These are phyloP conservation scores for Saturnispora serradocipensis DNA, from an alignment of 805 yeast species.

Conservation along the genomic window DNA sequence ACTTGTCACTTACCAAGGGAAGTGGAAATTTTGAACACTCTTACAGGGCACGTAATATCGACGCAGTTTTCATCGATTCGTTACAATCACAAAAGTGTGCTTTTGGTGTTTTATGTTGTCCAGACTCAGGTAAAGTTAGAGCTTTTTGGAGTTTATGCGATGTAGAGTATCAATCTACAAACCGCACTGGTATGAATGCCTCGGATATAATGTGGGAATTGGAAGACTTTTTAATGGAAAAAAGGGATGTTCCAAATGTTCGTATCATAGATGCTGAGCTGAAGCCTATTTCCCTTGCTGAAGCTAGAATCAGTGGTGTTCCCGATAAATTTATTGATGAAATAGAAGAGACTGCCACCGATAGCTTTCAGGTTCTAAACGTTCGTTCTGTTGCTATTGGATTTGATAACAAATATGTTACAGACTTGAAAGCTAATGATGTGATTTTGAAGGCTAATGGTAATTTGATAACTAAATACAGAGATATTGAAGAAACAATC, in stretches of 20 bases:
- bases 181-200: not conserved
- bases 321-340: not conserved
- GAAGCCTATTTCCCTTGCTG: not conserved
- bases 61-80: slow-evolving; percentile 67
- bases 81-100: slow-evolving; percentile 58
- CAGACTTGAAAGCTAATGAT: slow-evolving; percentile 54
- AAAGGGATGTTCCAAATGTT: not conserved
- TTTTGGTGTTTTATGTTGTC: slow-evolving; percentile 61
- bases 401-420: slow-evolving; percentile 21
- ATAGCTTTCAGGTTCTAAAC: not conserved
- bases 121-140: slow-evolving; percentile 42
- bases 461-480: slow-evolving; percentile 50
- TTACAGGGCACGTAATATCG: slow-evolving; percentile 77
- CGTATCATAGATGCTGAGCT: not conserved
- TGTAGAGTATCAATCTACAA: not conserved
- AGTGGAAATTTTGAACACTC: slow-evolving; percentile 60
- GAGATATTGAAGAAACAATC: slow-evolving; percentile 49
- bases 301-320: not conserved
- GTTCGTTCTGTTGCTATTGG: slow-evolving; percentile 15
- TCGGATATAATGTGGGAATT: not conserved
- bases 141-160: not conserved
- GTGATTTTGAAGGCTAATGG: slow-evolving; percentile 67
- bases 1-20: slow-evolving; percentile 17
- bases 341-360: not conserved
- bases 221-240: not conserved